phyloP scores from a whole-genome alignment of 176 grass and related monocot species.

The Triticum timopheevii region DNA sequence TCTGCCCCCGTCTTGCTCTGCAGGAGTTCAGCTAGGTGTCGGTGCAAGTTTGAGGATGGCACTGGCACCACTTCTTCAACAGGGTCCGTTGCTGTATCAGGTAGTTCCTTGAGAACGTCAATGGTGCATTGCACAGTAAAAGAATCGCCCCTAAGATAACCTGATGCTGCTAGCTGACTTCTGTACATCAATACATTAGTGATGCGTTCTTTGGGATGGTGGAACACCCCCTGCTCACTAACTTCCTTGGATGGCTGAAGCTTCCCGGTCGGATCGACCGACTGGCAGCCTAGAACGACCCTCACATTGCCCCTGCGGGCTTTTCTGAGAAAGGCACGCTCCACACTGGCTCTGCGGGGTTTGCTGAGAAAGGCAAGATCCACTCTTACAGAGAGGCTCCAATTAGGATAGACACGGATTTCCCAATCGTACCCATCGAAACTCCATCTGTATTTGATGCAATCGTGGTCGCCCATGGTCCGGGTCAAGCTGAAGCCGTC shows the following conservation, averaged over 20 bases:
- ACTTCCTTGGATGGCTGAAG: neutral
- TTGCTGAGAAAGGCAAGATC: neutral
- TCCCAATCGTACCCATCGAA: neutral
- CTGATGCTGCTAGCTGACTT: neutral
- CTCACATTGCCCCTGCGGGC: neutral
- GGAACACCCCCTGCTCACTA: fast-evolving
- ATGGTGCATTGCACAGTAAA: neutral
- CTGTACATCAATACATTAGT: too few relatives aligned
- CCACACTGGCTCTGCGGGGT: too few relatives aligned
- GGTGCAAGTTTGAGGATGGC: too few relatives aligned
- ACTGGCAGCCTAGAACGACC: neutral
- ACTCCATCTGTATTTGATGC: neutral
- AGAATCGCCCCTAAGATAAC: neutral
- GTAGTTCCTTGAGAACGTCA: too few relatives aligned
- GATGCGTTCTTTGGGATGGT: too few relatives aligned
- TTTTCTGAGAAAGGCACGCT: neutral
- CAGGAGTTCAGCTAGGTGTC: too few relatives aligned
- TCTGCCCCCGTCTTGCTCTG: too few relatives aligned
- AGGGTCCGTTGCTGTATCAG: too few relatives aligned
- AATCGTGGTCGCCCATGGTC: neutral
- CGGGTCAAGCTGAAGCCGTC: neutral
- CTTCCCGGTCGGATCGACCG: neutral
- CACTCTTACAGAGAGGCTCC: neutral
- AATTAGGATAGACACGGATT: neutral
- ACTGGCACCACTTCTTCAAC: too few relatives aligned